These are phyloP conservation scores for Fusarium sulawesiense DNA, from an alignment of 2,329 filamentous ascomycete species.

Conservation along the genomic window DNA sequence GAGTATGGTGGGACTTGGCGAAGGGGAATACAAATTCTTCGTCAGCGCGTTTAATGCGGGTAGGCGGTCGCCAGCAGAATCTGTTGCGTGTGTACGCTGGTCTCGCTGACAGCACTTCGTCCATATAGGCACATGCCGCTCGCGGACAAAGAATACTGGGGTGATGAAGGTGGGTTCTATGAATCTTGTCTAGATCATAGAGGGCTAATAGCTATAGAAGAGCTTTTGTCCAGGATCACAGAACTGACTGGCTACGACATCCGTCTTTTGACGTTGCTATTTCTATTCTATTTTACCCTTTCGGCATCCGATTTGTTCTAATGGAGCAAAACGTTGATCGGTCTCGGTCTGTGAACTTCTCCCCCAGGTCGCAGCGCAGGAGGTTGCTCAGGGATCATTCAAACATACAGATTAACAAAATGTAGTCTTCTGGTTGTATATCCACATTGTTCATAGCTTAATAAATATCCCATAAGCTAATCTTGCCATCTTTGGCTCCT, in stretches of 20 bases:
- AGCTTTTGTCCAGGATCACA: background rate
- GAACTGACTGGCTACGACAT: background rate
- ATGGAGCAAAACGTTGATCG: background rate
- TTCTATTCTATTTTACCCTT: background rate
- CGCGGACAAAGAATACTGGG: constrained; percentile 18
- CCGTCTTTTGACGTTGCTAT: background rate
- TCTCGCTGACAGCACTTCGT: constrained; percentile 19
- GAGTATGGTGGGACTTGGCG: constrained; percentile 51
- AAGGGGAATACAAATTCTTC: constrained; percentile 47
- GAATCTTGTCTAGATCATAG: background rate
- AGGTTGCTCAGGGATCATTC: background rate
- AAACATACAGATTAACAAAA: background rate
- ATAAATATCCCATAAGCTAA: constrained; percentile 96
- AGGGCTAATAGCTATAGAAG: background rate
- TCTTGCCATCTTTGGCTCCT: constrained; percentile 93
- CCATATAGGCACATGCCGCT: constrained; percentile 24
- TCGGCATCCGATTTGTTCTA: background rate
- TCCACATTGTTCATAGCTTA: constrained; percentile 51
- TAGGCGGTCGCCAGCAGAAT: constrained; percentile 13
- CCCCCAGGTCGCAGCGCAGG: background rate
- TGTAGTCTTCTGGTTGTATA: background rate
- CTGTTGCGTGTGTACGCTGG: background rate
- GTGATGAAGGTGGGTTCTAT: constrained; percentile 4
- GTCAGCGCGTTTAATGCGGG: constrained; percentile 29
- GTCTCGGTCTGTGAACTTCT: background rate